A percentile compares a stretch with the other conserved stretches of the same genome.
phyloP scores from a whole-genome alignment of 164 flowering plant species.

The Nelumbo lutea region DNA sequence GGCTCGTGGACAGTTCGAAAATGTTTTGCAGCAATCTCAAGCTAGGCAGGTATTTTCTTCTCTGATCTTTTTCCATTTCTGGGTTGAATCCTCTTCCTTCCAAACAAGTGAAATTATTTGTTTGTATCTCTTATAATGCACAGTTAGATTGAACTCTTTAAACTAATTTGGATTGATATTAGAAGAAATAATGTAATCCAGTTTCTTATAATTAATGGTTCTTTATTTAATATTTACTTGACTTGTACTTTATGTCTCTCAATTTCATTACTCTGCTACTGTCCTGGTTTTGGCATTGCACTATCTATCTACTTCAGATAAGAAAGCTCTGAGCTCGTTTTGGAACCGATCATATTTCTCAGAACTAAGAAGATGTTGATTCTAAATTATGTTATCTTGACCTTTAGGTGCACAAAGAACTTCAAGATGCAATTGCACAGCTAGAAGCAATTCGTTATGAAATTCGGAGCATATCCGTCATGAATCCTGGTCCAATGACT shows the following conservation, averaged over 20 bases:
- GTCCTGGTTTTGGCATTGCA: not conserved
- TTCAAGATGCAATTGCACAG: conserved; percentile 82
- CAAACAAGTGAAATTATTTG: not conserved
- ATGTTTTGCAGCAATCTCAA: conserved; percentile 82
- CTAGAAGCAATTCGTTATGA: conserved; percentile 88
- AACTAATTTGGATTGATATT: too few relatives aligned
- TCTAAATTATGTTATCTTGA: conserved; percentile 4
- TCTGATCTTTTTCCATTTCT: not conserved
- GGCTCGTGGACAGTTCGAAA: conserved; percentile 89
- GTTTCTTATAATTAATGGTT: too few relatives aligned
- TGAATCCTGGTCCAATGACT: conserved; percentile 79
- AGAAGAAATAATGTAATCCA: too few relatives aligned
- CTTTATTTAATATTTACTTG: too few relatives aligned
- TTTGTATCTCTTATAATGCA: too few relatives aligned
- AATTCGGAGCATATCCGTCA: conserved; percentile 59
- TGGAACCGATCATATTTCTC: not conserved
- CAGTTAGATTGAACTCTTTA: too few relatives aligned
- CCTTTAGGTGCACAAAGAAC: conserved; percentile 83
- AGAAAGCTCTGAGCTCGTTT: not conserved
- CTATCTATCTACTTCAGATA: not conserved
- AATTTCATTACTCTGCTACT: not conserved
- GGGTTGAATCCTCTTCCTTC: not conserved
- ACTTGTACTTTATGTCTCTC: not conserved
- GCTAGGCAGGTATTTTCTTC: conserved; percentile 57
- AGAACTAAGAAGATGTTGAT: not conserved